A percentile compares a stretch with the other conserved stretches of the same genome.
Evolutionary conservation across 2,329 filamentous ascomycete genomes (phyloP).

Genomic region (Hyphodiscus sp.): DNA sequence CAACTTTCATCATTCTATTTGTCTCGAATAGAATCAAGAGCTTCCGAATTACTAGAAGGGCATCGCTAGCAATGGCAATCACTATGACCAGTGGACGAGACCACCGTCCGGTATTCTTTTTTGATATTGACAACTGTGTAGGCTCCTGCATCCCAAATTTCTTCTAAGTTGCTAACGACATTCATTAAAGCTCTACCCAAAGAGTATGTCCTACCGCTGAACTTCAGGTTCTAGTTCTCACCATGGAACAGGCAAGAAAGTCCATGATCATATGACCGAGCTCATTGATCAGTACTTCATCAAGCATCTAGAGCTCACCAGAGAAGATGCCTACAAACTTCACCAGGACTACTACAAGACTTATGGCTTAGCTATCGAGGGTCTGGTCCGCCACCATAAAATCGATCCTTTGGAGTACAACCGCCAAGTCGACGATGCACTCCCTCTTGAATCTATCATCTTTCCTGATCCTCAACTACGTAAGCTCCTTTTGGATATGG

Average conservation of each 20-base stretch:
- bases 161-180: neutral
- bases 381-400: slow-evolving; percentile 86
- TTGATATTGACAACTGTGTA: slow-evolving; percentile 97
- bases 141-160: slow-evolving; percentile 25
- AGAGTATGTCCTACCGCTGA: slow-evolving; percentile 45
- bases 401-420: slow-evolving; percentile 97
- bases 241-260: slow-evolving; percentile 55
- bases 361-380: slow-evolving; percentile 96
- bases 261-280: slow-evolving; percentile 82
- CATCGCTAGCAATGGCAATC: neutral
- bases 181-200: slow-evolving; percentile 63
- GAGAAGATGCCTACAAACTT: slow-evolving; percentile 74
- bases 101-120: slow-evolving; percentile 55
- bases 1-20: neutral
- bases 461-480: slow-evolving; percentile 70
- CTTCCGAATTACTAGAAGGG: neutral
- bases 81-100: slow-evolving; percentile 16
- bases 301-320: slow-evolving; percentile 65
- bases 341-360: slow-evolving; percentile 91
- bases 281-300: slow-evolving; percentile 57
- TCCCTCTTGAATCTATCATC: slow-evolving; percentile 81
- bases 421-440: slow-evolving; percentile 84
- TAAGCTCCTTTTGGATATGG: slow-evolving; percentile 72
- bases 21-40: neutral
- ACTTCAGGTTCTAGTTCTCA: neutral